Evolutionary conservation across 345 rosid genomes (phyloP).

Genomic region (rapeseed (Brassica napus)): DNA sequence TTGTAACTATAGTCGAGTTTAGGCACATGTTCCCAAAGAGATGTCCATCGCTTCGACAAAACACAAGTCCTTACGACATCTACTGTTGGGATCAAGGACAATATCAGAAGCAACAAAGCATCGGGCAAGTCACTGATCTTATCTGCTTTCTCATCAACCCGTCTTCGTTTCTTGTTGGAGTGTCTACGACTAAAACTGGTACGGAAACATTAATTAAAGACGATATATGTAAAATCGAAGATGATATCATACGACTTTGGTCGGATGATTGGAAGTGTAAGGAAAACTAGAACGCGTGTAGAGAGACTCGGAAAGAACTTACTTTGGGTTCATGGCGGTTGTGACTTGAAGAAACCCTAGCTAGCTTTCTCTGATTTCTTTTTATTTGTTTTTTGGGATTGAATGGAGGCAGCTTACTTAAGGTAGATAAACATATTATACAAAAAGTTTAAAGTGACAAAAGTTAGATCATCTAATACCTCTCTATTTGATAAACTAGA

Average conservation of each 20-base stretch:
- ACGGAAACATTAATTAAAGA: not conserved
- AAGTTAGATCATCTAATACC: not conserved
- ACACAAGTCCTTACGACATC: not conserved
- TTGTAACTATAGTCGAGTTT: not conserved
- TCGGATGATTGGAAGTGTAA: not conserved
- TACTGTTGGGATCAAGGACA: conserved; percentile 8
- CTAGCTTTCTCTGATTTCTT: not conserved
- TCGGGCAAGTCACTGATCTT: conserved; percentile 12
- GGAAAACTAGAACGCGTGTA: not conserved
- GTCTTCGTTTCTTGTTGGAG: not conserved
- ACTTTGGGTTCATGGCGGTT: not conserved
- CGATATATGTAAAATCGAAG: not conserved
- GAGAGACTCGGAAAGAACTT: not conserved
- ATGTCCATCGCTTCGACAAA: conserved; percentile 21
- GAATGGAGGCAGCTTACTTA: not conserved
- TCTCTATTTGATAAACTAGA: not conserved
- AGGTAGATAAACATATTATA: not conserved
- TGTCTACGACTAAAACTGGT: not conserved
- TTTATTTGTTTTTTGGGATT: not conserved
- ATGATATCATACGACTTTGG: not conserved
- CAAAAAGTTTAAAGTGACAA: not conserved
- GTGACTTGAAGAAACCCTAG: conserved; percentile 5
- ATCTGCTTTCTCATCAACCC: not conserved
- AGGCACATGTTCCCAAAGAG: conserved; percentile 9
- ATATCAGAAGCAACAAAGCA: conserved; percentile 11